These are phyloP conservation scores for Porphyrellus cyaneotinctus DNA, from an alignment of 768 basidiomycete species.

Conservation along the genomic window DNA sequence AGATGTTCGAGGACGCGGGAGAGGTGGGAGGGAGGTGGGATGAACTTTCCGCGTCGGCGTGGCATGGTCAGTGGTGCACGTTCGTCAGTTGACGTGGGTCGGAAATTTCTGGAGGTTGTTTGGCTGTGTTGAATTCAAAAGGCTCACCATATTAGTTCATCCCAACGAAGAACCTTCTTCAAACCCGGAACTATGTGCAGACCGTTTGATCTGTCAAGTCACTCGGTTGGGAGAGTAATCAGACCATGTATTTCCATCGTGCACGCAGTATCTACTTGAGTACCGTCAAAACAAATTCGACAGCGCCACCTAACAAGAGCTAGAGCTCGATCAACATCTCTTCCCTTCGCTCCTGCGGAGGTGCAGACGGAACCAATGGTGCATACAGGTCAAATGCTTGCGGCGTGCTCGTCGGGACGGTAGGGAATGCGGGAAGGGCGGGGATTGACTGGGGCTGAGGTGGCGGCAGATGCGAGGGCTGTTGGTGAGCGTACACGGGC, in stretches of 20 bases:
- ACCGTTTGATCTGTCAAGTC: too few relatives aligned
- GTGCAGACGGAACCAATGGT: slow-evolving; percentile 42
- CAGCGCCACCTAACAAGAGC: neutral
- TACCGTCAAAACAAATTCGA: neutral
- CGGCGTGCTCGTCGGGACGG: slow-evolving; percentile 56
- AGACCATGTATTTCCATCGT: too few relatives aligned
- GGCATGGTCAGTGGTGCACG: slow-evolving; percentile 9
- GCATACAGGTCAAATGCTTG: slow-evolving; percentile 50
- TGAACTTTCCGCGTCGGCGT: slow-evolving; percentile 27
- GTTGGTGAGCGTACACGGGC: slow-evolving; percentile 3
- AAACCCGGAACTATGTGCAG: too few relatives aligned
- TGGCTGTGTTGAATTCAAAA: slow-evolving; percentile 21
- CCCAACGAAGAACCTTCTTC: too few relatives aligned
- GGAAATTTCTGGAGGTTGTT: slow-evolving; percentile 11
- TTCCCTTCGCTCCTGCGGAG: slow-evolving; percentile 62
- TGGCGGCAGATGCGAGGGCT: slow-evolving; percentile 7
- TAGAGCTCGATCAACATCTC: slow-evolving; percentile 44
- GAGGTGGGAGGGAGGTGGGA: slow-evolving; percentile 51
- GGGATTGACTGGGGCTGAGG: slow-evolving; percentile 19
- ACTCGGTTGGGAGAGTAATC: too few relatives aligned
- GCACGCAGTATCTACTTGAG: too few relatives aligned
- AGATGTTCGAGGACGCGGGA: slow-evolving; percentile 51
- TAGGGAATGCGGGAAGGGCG: slow-evolving; percentile 58
- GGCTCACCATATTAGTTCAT: too few relatives aligned
- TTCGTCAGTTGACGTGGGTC: neutral